Conservation (phyloP, 1,284 basidiomycete genomes). For the Apiotrichum veenhuisii region DNA sequence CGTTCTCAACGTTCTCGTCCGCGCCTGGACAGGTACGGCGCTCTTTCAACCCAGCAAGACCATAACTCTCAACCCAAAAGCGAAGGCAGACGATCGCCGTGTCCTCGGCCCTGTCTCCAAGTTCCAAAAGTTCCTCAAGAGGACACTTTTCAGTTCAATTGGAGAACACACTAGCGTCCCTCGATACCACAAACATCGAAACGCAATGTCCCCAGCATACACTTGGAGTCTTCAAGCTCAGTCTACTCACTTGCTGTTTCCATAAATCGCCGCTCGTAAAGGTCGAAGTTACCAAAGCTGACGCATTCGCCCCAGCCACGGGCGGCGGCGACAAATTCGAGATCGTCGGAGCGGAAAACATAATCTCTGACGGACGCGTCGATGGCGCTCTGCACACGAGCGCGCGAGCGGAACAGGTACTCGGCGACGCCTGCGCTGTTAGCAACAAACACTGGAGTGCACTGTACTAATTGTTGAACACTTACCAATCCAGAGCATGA, state of each 20-base stretch:
- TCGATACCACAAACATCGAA: neutral
- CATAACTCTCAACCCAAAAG: neutral
- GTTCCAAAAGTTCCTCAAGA: neutral
- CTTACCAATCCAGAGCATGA: slow-evolving; percentile 84
- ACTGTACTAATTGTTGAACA: neutral
- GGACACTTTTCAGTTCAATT: too few species aligned
- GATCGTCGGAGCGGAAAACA: slow-evolving; percentile 81
- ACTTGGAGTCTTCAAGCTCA: neutral
- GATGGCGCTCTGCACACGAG: slow-evolving; percentile 66
- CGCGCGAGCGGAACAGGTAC: slow-evolving; percentile 74
- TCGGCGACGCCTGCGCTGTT: slow-evolving; percentile 69
- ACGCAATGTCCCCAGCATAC: neutral
- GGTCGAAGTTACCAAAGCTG: slow-evolving; percentile 84
- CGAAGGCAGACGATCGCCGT: neutral
- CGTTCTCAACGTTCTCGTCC: too few species aligned
- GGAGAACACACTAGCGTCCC: too few species aligned
- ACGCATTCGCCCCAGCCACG: slow-evolving; percentile 97
- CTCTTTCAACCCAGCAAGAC: neutral
- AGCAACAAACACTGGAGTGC: neutral
- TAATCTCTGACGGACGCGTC: slow-evolving; percentile 72
- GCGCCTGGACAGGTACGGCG: neutral
- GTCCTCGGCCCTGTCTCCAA: neutral
- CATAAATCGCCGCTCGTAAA: slow-evolving; percentile 78
- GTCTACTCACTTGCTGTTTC: slow-evolving; percentile 59
- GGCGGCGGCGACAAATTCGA: slow-evolving; percentile 91